A percentile compares a stretch with the other conserved stretches of the same genome.
phyloP scores from a whole-genome alignment of 208 protist genomes.

The Trypanosoma platydactyli region DNA sequence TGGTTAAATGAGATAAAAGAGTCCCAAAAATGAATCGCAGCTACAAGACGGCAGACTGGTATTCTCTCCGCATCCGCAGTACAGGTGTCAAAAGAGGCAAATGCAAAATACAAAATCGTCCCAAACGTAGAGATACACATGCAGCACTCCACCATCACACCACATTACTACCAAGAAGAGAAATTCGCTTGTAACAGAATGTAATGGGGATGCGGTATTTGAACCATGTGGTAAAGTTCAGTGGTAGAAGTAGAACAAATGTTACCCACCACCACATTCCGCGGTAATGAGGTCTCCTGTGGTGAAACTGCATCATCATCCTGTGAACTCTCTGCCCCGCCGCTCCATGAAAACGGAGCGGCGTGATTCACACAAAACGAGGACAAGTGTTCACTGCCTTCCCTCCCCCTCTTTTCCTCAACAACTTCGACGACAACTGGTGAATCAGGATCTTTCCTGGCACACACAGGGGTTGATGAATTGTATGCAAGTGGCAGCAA shows the following conservation, averaged over 20 bases:
- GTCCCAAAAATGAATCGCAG: too few relatives aligned
- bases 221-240: conserved; percentile 12
- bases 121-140: background rate
- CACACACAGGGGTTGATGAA: background rate
- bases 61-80: too few relatives aligned
- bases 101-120: background rate
- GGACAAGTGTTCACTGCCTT: background rate
- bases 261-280: background rate
- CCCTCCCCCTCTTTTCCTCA: background rate
- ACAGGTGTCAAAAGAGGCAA: background rate
- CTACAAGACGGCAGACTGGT: too few relatives aligned
- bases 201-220: conserved; percentile 19
- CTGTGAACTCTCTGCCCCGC: conserved; percentile 9
- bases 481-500: conserved; percentile 7
- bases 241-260: background rate
- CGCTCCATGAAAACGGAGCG: background rate
- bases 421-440: conserved; percentile 14
- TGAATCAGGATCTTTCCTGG: background rate
- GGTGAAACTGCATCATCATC: conserved; percentile 12
- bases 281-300: conserved; percentile 16
- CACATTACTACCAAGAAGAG: conserved; percentile 15
- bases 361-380: background rate
- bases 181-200: conserved; percentile 24
- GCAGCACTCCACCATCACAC: too few relatives aligned
- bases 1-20: too few relatives aligned